These are phyloP conservation scores for Pulveroboletus sp. DNA, from an alignment of 768 basidiomycete genomes.

Conservation along the genomic window DNA sequence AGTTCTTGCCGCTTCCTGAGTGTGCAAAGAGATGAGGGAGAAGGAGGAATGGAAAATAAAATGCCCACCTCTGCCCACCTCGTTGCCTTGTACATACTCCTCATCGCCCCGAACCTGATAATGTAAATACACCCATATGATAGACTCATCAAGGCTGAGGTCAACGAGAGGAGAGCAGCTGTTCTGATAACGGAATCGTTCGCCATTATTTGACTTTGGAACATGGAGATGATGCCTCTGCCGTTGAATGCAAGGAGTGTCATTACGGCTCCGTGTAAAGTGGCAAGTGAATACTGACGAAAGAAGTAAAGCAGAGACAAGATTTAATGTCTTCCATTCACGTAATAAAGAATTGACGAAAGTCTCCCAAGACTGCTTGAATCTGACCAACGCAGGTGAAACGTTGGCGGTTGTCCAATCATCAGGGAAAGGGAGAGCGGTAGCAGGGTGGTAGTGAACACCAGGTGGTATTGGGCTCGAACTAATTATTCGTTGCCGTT, in stretches of 20 bases:
- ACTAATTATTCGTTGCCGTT: slow-evolving; percentile 6
- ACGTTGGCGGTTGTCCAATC: slow-evolving; percentile 49
- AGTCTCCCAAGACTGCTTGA: slow-evolving; percentile 62
- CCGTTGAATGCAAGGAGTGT: neutral
- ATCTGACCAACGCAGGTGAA: slow-evolving; percentile 59
- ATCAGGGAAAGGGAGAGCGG: slow-evolving; percentile 44
- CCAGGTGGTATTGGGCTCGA: slow-evolving; percentile 31
- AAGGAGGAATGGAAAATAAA: neutral
- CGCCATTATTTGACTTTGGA: slow-evolving; percentile 50
- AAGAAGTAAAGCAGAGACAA: slow-evolving; percentile 61
- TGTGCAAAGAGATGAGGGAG: neutral
- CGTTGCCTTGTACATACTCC: slow-evolving; percentile 64
- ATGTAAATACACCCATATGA: slow-evolving; percentile 73
- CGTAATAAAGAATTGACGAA: slow-evolving; percentile 66
- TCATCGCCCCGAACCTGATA: slow-evolving; percentile 67
- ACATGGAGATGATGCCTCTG: slow-evolving; percentile 66
- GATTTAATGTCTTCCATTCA: slow-evolving; percentile 75
- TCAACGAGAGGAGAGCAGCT: slow-evolving; percentile 57
- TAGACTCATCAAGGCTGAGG: slow-evolving; percentile 65
- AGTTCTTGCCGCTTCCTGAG: slow-evolving; percentile 53
- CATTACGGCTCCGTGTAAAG: neutral
- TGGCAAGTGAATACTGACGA: slow-evolving; percentile 33
- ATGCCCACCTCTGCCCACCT: slow-evolving; percentile 64
- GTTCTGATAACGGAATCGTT: slow-evolving; percentile 60
- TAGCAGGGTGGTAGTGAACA: slow-evolving; percentile 12